Evolutionary conservation across 1,284 basidiomycete genomes (phyloP), one percentile per base, ranked within the genome.

Genomic region (Inonotus hispidus): DNA sequence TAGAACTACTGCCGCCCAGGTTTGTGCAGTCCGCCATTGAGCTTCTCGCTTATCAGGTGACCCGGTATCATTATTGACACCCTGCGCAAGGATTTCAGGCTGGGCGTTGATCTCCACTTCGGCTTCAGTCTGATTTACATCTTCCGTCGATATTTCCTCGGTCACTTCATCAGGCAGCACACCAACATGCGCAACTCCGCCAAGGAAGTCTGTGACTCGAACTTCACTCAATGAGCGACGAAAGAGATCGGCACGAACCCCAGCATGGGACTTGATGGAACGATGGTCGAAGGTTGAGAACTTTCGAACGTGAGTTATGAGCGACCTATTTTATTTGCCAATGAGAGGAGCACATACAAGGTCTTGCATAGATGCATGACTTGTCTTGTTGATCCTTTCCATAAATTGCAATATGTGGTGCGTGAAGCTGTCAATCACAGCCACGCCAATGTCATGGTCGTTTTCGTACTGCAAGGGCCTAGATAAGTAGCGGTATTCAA

Each of bases 401-500:
- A 99, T 88, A 72, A 86, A 96, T 66, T 94, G 83, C 10, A 99
- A 82, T 27, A 96, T 81, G 69, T 92, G 91, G 73, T 98, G 95
- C 0, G 96, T 99, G 72, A 87, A 99, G 16, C 89, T 85, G 70
- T 99, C 97, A 63, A 98, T 98, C 57, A 99, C 92, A 0, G 95
- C 90, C 0, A 98, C 92, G 2, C 97, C 97, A 41, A 99, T 87
- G 65, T 98, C 95, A 47, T 85, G 77, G 75, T 99, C 96, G 67
- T 92, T 92, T 71, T 93, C 90, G 70, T 98, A 88, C 92, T 96
- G 67, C 1, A 32, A 61, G 46, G 7, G 14, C 14, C 19, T 21
- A 35, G 39, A 59, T 50, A 35, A 56, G 53, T 35, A 29, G 23
- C 19, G 11, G 45, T 49, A 41, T 16, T 4, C 32, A 14, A 45